Conservation (phyloP, 2,329 filamentous ascomycete species). For the Trichoderma sp. region DNA sequence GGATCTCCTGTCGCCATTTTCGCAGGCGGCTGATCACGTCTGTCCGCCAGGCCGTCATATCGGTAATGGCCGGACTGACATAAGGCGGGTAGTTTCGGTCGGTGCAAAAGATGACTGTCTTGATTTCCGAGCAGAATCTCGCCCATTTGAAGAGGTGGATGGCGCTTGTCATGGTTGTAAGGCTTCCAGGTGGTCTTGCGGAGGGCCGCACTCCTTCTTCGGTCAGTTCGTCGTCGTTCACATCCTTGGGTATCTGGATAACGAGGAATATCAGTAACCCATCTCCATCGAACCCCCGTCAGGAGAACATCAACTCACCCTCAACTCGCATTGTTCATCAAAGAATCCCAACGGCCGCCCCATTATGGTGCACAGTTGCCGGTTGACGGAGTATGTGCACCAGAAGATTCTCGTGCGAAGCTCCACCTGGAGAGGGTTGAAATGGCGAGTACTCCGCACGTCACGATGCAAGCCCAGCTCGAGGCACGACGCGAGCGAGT, state of each 20-base stretch:
- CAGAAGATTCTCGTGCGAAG: slow-evolving; percentile 59
- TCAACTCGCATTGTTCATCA: slow-evolving; percentile 57
- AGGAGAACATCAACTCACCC: slow-evolving; percentile 30
- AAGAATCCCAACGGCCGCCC: slow-evolving; percentile 57
- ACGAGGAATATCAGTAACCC: slow-evolving; percentile 37
- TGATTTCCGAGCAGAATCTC: slow-evolving; percentile 59
- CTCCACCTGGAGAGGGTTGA: slow-evolving; percentile 54
- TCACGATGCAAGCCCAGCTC: slow-evolving; percentile 57
- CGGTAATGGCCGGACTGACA: slow-evolving; percentile 50
- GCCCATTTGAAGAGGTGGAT: slow-evolving; percentile 53
- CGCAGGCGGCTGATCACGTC: slow-evolving; percentile 46
- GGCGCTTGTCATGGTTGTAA: slow-evolving; percentile 43
- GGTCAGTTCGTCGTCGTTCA: slow-evolving; percentile 26
- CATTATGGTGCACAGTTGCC: slow-evolving; percentile 58
- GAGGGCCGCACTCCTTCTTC: slow-evolving; percentile 11
- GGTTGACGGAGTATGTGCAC: slow-evolving; percentile 55
- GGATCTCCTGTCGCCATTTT: slow-evolving; percentile 46
- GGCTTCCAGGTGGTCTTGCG: not conserved
- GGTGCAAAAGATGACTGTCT: slow-evolving; percentile 58
- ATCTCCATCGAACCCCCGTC: too few species aligned
- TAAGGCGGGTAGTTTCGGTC: slow-evolving; percentile 51
- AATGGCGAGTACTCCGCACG: slow-evolving; percentile 45
- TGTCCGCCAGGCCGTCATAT: slow-evolving; percentile 51
- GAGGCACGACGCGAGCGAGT: slow-evolving; percentile 54
- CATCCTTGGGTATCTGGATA: slow-evolving; percentile 18